phyloP scores from a whole-genome alignment of 495 filamentous ascomycete genomes.

The Penicillium nucicola region DNA sequence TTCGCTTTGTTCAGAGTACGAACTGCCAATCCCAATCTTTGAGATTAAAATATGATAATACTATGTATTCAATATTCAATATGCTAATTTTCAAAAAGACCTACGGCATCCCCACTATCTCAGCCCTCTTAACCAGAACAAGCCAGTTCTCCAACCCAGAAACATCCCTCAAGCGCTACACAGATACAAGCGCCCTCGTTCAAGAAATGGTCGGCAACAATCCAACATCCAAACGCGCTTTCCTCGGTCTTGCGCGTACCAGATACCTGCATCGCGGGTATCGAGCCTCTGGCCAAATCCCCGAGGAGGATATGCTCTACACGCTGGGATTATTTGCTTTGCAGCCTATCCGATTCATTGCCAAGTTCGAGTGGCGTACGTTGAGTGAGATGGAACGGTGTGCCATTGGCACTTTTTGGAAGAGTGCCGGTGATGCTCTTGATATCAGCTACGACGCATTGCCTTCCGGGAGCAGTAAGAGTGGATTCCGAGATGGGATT shows the following conservation, averaged over 20 bases:
- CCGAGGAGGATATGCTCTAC: slow-evolving; percentile 64
- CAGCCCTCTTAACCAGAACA: slow-evolving; percentile 53
- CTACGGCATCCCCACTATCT: slow-evolving; percentile 65
- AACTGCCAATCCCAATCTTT: background rate
- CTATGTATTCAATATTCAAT: background rate
- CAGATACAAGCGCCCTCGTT: slow-evolving; percentile 59
- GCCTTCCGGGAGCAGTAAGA: slow-evolving; percentile 32
- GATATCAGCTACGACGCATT: slow-evolving; percentile 50
- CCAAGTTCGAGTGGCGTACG: slow-evolving; percentile 60
- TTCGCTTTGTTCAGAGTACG: slow-evolving; percentile 63
- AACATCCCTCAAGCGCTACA: slow-evolving; percentile 58
- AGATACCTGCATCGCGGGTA: slow-evolving; percentile 66
- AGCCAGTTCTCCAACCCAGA: slow-evolving; percentile 52
- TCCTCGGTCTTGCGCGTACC: slow-evolving; percentile 57
- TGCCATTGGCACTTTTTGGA: slow-evolving; percentile 65
- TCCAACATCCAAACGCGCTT: slow-evolving; percentile 47
- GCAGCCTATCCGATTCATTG: slow-evolving; percentile 57
- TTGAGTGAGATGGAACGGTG: slow-evolving; percentile 62
- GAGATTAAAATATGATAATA: background rate
- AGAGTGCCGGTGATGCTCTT: slow-evolving; percentile 59
- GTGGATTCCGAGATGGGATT: slow-evolving; percentile 56
- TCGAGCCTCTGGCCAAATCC: slow-evolving; percentile 55
- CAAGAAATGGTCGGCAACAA: slow-evolving; percentile 49
- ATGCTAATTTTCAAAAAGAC: slow-evolving; percentile 36
- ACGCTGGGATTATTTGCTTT: slow-evolving; percentile 61